Base-by-base conservation (phyloP, 2,329 filamentous ascomycete species). In the Elsinoe perseae region DNA sequence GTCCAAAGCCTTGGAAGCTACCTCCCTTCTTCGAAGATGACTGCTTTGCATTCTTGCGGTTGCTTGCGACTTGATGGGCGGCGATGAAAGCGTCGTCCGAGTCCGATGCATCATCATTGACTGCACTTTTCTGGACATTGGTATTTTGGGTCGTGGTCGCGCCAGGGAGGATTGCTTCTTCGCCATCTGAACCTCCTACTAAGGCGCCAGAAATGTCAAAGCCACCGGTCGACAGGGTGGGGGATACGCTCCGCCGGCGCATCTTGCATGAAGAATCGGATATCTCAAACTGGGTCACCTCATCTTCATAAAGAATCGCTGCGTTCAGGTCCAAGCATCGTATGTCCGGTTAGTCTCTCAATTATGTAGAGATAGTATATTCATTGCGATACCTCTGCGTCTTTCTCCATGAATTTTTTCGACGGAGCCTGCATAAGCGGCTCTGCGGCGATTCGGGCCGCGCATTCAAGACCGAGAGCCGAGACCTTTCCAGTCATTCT, bases 1-100 rank as follows among this genome's bases (percentile, higher is more conserved):
- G 75, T 58, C 87, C 83, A 91, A 98, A 96, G 46, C 88, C 86
- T 70, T 98, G 93, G 68, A 98, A 98, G 54, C 92, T 93, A 65
- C 93, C 93, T 34, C 91, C 88, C 72, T 97, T 98, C 76, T 96
- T 96, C 18, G 20, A 27, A 5, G 36, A 18, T 28, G 89, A 87
- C 2, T 85, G 86, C 61, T 87, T 87, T 8, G 86, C 80, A 1
- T 82, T 77, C 68, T 96, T 97, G 60, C 92, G 79, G 68, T 96
- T 96, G 3, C 87, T 89, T 14, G 89, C 89, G 2, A 88, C 86
- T 69, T 95, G 90, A 64, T 87, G 82, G 34, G 88, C 81, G 8
- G 91, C 89, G 71, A 98, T 98, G 66, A 96, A 97, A 0, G 86
- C 86, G 67, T 87, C 91, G 67, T 98, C 78, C 10, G 72, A 74